Conservation (phyloP, 345 rosid genomes). For the thale cress (Arabidopsis thaliana) region TAIR10.1 NC_003070.9:10000501-10001000, state of each 20-base stretch:
- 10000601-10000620: conserved; percentile 44
- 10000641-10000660: not conserved
- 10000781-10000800: not conserved
- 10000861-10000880: not conserved
- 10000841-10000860: not conserved
- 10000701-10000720: conserved; percentile 34
- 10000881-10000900: not conserved
- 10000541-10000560: conserved; percentile 13
- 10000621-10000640: conserved; percentile 39
- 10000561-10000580: conserved; percentile 36
- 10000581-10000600: conserved; percentile 22
- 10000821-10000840: not conserved
- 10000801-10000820: conserved; percentile 13
- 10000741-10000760: conserved; percentile 31
- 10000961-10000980: conserved; percentile 22
- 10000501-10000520: conserved; percentile 31
- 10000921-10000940: conserved; percentile 38
- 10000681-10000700: conserved; percentile 33
- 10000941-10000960: conserved; percentile 13
- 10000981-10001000: not conserved
- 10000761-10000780: conserved; percentile 26
- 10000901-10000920: not conserved
- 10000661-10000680: conserved; percentile 1
- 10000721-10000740: conserved; percentile 27
- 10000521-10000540: conserved; percentile 32